Conservation (phyloP, 495 filamentous ascomycete species). For the Hapsidospora chrysogenum region DNA sequence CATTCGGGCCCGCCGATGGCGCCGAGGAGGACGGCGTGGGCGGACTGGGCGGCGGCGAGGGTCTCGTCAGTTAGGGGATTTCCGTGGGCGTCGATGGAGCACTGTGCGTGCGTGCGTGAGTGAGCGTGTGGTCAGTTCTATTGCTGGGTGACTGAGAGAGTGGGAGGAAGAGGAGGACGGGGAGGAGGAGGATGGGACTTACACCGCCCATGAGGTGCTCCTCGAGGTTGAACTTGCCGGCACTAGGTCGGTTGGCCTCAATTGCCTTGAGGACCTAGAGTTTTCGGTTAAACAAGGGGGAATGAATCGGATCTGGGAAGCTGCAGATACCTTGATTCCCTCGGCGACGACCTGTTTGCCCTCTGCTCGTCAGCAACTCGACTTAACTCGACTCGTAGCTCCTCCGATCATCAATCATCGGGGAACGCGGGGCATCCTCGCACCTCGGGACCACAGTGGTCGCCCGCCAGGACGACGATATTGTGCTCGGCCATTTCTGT, state of each 20-base stretch:
- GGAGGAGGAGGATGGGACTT: constrained; percentile 20
- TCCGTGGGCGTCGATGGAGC: constrained; percentile 74
- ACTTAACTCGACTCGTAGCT: background rate
- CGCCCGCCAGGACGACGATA: constrained; percentile 63
- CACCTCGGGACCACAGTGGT: constrained; percentile 94
- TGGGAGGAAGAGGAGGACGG: background rate
- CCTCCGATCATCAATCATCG: background rate
- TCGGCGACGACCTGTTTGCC: constrained; percentile 43
- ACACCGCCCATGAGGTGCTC: constrained; percentile 88
- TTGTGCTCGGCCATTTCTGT: constrained; percentile 38
- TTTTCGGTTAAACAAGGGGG: background rate
- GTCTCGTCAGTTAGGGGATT: constrained; percentile 70
- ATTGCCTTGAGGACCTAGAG: constrained; percentile 68
- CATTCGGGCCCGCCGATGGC: constrained; percentile 97
- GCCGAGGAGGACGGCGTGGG: constrained; percentile 84
- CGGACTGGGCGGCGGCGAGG: constrained; percentile 68
- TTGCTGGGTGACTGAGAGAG: background rate
- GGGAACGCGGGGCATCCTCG: constrained; percentile 7
- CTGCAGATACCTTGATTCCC: constrained; percentile 58
- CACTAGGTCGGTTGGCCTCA: constrained; percentile 46
- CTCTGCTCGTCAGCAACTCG: no score
- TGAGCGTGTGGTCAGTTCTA: constrained; percentile 1
- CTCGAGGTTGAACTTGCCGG: constrained; percentile 73
- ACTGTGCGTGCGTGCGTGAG: constrained; percentile 23
- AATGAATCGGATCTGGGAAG: background rate